Conservation (phyloP, 441 rosid genomes). For the Pelargonium myrrhifolium region DNA sequence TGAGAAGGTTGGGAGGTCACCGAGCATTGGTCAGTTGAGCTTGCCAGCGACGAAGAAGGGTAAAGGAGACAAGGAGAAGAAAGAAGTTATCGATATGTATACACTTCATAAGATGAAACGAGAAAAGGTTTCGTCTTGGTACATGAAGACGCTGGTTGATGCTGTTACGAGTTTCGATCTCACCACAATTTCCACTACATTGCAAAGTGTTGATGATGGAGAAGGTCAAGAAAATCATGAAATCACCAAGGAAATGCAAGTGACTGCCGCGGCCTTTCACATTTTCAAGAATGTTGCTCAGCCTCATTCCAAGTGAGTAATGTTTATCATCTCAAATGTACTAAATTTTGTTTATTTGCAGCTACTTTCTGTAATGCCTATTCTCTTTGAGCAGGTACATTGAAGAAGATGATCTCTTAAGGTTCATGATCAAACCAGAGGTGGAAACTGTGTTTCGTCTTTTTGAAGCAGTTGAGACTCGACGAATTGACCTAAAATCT, state of each 20-base stretch:
- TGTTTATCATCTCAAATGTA: no score
- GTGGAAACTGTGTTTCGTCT: constrained; percentile 61
- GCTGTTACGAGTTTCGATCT: constrained; percentile 68
- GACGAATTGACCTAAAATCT: constrained; percentile 47
- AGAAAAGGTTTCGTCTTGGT: constrained; percentile 82
- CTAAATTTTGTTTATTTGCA: no score
- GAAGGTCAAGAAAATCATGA: constrained; percentile 44
- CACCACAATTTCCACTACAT: constrained; percentile 55
- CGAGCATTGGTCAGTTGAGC: constrained; percentile 39
- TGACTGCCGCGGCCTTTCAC: constrained; percentile 53
- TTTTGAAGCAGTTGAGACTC: constrained; percentile 48
- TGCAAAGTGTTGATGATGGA: constrained; percentile 31
- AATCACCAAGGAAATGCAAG: constrained; percentile 80
- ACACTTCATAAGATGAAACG: constrained; percentile 62
- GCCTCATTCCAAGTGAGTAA: constrained; percentile 39
- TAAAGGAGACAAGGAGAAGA: constrained; percentile 17
- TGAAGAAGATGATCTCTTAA: constrained; percentile 53
- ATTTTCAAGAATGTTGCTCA: constrained; percentile 53
- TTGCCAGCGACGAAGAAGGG: constrained; percentile 37
- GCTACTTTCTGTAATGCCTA: not conserved
- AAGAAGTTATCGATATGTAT: constrained; percentile 69
- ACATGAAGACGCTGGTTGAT: constrained; percentile 79
- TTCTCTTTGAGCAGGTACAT: constrained; percentile 39
- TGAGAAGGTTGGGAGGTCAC: constrained; percentile 42
- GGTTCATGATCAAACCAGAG: constrained; percentile 84